Percentiles rank a stretch among this genome's conserved stretches.
Conservation (phyloP, 2,329 filamentous ascomycete species). For the Stylonectria norvegica region DNA sequence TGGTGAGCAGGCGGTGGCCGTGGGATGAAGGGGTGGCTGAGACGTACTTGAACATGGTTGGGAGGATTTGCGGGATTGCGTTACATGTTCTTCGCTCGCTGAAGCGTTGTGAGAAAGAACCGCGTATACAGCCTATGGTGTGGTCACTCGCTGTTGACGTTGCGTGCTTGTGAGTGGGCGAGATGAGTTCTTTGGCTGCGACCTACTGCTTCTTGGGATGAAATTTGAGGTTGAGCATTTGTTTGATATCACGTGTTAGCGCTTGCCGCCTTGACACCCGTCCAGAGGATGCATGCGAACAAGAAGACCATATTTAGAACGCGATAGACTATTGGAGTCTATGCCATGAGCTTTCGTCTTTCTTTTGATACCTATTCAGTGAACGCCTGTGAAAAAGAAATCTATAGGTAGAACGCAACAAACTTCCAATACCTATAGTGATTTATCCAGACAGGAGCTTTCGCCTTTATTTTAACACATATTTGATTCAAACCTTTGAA, state of each 20-base stretch:
- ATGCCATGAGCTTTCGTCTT: neutral
- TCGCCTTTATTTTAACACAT: no score
- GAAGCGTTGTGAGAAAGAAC: neutral
- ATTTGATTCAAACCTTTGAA: no score
- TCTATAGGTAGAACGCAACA: neutral
- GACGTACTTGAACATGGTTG: slow-evolving; percentile 22
- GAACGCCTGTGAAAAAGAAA: slow-evolving; percentile 4
- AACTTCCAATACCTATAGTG: no score
- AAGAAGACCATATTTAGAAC: no score
- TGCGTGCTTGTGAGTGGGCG: neutral
- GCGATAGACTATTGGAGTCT: no score
- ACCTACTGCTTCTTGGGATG: no score
- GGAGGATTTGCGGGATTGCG: slow-evolving; percentile 2
- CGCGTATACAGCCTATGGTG: neutral
- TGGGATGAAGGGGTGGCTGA: neutral
- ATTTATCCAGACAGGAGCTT: no score
- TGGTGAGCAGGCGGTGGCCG: neutral
- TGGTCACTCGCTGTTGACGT: neutral
- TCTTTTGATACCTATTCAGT: neutral
- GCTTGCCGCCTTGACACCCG: no score
- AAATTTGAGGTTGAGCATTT: no score
- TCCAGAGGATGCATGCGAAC: no score
- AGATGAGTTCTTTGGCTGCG: neutral
- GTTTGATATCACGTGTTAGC: no score
- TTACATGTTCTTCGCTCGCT: neutral